Conservation (phyloP, 73 alveolate genomes). For the Paramecium pentaurelia region DNA sequence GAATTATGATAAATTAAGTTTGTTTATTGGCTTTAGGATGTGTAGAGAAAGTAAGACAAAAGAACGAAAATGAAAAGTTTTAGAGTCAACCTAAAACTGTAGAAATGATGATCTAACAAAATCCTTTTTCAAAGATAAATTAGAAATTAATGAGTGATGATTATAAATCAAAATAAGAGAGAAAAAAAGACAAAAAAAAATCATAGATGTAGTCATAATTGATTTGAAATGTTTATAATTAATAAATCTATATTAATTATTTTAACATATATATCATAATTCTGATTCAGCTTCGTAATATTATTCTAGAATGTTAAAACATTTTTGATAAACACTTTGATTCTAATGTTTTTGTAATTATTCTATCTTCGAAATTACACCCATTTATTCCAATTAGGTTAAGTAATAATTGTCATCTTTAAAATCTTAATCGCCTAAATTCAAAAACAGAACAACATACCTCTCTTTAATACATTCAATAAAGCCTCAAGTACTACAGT, state of each 20-base stretch:
- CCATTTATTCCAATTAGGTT: slow-evolving; percentile 73
- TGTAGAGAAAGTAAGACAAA: background rate
- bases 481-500: slow-evolving; percentile 91
- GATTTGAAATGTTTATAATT: background rate
- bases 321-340: slow-evolving; percentile 80
- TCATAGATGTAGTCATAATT: background rate
- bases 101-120: background rate
- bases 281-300: slow-evolving; percentile 81
- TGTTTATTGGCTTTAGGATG: background rate
- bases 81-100: background rate
- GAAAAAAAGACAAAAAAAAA: background rate
- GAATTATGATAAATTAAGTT: background rate
- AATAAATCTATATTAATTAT: background rate
- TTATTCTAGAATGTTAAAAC: slow-evolving; percentile 78
- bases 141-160: background rate
- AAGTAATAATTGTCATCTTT: slow-evolving; percentile 71
- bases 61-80: background rate
- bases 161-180: background rate
- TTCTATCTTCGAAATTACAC: slow-evolving; percentile 80
- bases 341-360: slow-evolving; percentile 86
- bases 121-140: background rate
- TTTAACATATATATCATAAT: background rate
- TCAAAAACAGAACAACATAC: slow-evolving; percentile 53
- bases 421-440: slow-evolving; percentile 48
- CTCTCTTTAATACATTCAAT: slow-evolving; percentile 74